These are phyloP conservation scores for Serendipita sp. DNA, from an alignment of 768 basidiomycete species.

Conservation along the genomic window DNA sequence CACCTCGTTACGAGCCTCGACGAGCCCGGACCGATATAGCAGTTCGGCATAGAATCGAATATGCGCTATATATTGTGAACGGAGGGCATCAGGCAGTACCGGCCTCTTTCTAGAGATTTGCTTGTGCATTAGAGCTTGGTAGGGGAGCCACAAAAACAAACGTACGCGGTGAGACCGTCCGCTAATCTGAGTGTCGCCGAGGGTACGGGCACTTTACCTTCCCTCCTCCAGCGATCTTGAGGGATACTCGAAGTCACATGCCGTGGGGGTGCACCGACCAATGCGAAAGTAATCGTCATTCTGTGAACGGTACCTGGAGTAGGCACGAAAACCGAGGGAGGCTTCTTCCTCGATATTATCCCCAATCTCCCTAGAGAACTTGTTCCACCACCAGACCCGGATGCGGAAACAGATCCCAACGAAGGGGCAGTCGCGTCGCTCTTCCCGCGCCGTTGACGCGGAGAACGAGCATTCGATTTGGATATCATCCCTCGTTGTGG, in stretches of 20 bases:
- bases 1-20: background rate
- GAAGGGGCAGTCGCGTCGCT: background rate
- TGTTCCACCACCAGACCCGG: background rate
- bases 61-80: background rate
- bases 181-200: background rate
- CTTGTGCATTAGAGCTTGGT: no score
- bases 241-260: background rate
- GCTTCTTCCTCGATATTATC: background rate
- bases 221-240: background rate
- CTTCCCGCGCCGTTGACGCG: background rate
- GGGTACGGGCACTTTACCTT: background rate
- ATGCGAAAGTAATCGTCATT: background rate
- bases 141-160: no score
- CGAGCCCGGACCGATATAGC: background rate
- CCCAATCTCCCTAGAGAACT: background rate
- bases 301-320: background rate
- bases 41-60: constrained; percentile 5
- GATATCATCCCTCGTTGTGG: background rate
- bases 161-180: background rate
- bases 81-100: background rate
- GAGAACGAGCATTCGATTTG: background rate
- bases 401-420: background rate
- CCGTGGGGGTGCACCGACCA: background rate
- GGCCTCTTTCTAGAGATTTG: background rate
- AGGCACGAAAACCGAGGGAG: background rate